These are phyloP conservation scores for Herpetomonas tarakana DNA, from an alignment of 208 protist species.

Conservation along the genomic window DNA sequence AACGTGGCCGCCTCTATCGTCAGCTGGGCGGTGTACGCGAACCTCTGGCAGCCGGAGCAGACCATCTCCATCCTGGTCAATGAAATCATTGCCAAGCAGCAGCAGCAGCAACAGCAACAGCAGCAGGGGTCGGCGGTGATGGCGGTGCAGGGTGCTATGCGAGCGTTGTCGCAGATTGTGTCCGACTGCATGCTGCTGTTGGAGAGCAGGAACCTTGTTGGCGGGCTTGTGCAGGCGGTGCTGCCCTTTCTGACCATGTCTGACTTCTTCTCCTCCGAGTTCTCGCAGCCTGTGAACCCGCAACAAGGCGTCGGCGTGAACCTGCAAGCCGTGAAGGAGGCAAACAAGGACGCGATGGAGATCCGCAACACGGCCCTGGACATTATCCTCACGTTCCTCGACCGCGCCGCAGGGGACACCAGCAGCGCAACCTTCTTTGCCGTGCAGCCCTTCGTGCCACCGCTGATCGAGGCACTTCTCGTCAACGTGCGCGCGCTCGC, in stretches of 20 bases:
- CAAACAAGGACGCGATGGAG: conserved; percentile 21
- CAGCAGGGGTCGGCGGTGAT: conserved; percentile 19
- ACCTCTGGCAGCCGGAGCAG: conserved; percentile 35
- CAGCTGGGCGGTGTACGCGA: conserved; percentile 67
- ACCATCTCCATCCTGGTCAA: conserved; percentile 2
- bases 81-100: neutral
- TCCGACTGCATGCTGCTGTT: conserved; percentile 62
- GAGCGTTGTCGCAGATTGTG: conserved; percentile 70
- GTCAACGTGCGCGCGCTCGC: conserved; percentile 52
- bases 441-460: conserved; percentile 39
- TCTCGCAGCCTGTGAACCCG: no score
- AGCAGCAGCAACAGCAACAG: conserved; percentile 12
- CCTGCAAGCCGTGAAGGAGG: neutral
- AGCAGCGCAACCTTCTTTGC: conserved; percentile 50
- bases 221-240: conserved; percentile 36
- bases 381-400: conserved; percentile 46
- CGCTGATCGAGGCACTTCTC: conserved; percentile 67
- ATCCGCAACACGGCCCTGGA: conserved; percentile 63
- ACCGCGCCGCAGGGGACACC: conserved; percentile 60
- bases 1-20: conserved; percentile 73
- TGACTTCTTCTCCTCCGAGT: conserved; percentile 7
- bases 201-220: conserved; percentile 52
- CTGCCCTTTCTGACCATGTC: conserved; percentile 39
- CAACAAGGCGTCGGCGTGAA: no score
- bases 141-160: conserved; percentile 69